Evolutionary conservation across 768 basidiomycete species (phyloP), one percentile per base, ranked within the genome.

Genomic region (Pleurotus djamor): DNA sequence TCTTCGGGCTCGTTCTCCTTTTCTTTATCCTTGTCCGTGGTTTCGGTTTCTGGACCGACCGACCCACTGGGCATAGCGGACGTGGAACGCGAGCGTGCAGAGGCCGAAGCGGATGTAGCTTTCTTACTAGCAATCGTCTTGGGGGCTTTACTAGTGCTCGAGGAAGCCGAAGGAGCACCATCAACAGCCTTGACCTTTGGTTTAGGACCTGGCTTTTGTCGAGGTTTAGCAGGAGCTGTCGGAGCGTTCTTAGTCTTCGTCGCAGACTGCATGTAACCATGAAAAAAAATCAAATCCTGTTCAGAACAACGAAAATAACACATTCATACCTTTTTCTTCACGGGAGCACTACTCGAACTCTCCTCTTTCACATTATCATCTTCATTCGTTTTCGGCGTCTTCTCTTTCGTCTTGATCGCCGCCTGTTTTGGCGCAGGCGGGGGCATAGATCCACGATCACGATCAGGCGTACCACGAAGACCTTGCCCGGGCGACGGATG

Each of bases 11-110:
- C 86, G 47, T 79, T 80, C 17, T 78, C 74, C 57, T 79, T 74
- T 17, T 60, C 66, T 55, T 74, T 74, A 56, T 79, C 78, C 57
- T 74, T 74, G 56, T 79, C 78, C 28, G 68, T 70, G 57, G 63
- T 56, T 49, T 79, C 73, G 41, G 71, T 70, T 49, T 80, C 73
- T 33, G 72, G 69, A 2, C 73, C 79, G 16, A 69, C 74, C 14
- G 76, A 74, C 48, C 74, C 72, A 21, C 73, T 69, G 36, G 89
- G 89, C 76, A 90, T 84, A 50, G 79, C 83, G 28, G 89, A 91
- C 8, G 86, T 78, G 9, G 90, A 92, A 10, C 89, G 80, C 35
- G 90, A 92, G 33, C 89, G 81, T 13, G 80, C 79, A 17, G 66
- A 65, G 0, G 73, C 72, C 7, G 71, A 63, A 21, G 71, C 72